Conservation (phyloP, 2,329 filamentous ascomycete genomes). For the Diaporthe australafricana region DNA sequence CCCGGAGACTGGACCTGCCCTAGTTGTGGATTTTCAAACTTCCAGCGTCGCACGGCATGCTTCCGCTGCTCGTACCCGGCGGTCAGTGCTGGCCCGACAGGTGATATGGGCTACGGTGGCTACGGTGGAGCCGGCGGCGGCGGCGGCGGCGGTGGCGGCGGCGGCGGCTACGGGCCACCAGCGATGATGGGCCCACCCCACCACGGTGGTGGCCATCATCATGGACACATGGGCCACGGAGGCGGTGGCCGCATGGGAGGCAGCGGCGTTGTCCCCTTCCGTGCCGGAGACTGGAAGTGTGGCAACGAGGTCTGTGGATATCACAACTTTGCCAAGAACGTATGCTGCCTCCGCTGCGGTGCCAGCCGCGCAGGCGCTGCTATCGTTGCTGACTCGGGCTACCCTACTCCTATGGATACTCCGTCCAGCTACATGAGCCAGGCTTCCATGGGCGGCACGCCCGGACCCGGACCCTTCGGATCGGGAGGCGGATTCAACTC, state of each 20-base stretch:
- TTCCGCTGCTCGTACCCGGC: conserved; percentile 99
- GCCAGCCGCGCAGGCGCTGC: conserved; percentile 94
- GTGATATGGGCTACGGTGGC: conserved; percentile 69
- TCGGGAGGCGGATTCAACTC: conserved; percentile 76
- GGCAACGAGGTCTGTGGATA: conserved; percentile 97
- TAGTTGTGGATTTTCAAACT: conserved; percentile 98
- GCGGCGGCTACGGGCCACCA: conserved; percentile 78
- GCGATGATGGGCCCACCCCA: conserved; percentile 84
- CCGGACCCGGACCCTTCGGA: conserved; percentile 81
- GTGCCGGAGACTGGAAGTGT: conserved; percentile 98
- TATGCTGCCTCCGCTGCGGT: conserved; percentile 95
- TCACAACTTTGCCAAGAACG: conserved; percentile 99
- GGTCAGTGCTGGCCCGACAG: conserved; percentile 79
- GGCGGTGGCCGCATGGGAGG: conserved; percentile 79
- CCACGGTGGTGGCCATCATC: conserved; percentile 75
- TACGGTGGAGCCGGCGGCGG: conserved; percentile 41
- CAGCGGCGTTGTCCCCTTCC: conserved; percentile 92
- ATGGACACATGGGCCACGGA: conserved; percentile 57
- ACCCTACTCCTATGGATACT: conserved; percentile 90
- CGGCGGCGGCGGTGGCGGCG: conserved; percentile 66
- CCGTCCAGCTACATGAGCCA: conserved; percentile 88
- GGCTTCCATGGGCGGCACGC: conserved; percentile 86
- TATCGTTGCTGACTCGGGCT: conserved; percentile 93
- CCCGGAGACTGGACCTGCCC: conserved; percentile 99
- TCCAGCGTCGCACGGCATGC: conserved; percentile 97